These are phyloP conservation scores for Alternaria postmessia DNA, from an alignment of 2,329 filamentous ascomycete genomes.

Conservation along the genomic window DNA sequence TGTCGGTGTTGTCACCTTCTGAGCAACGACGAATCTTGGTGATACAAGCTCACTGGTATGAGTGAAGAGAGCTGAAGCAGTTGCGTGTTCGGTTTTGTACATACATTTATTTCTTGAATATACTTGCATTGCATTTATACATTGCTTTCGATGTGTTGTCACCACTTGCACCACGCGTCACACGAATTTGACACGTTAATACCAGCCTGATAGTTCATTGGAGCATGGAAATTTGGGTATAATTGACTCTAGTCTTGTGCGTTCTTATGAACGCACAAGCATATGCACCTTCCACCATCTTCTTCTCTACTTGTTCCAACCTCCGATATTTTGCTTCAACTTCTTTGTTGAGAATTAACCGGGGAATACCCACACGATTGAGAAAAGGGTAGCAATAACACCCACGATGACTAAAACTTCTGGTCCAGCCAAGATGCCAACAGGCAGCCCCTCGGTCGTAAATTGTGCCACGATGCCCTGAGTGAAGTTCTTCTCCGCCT, in stretches of 20 bases:
- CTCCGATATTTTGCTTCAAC: background rate
- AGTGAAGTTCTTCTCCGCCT: conserved; percentile 57
- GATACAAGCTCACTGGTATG: background rate
- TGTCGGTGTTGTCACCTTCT: conserved; percentile 44
- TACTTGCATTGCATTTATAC: background rate
- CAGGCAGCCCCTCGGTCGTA: conserved; percentile 38
- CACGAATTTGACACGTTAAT: background rate
- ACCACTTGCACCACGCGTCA: conserved; percentile 14
- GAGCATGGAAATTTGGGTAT: conserved; percentile 3
- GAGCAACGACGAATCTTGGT: conserved; percentile 1
- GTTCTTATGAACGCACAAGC: background rate
- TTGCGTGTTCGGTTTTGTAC: conserved; percentile 23
- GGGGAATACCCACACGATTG: conserved; percentile 36
- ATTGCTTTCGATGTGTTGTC: conserved; percentile 16
- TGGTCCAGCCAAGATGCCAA: conserved; percentile 41
- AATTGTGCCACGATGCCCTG: conserved; percentile 51
- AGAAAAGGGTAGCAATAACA: conserved; percentile 26
- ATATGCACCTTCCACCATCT: background rate
- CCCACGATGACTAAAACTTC: conserved; percentile 27
- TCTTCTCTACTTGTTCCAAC: background rate
- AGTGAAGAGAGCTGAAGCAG: conserved; percentile 2
- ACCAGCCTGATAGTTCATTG: background rate
- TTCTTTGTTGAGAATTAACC: background rate
- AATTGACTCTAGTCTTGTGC: background rate
- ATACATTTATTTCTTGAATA: conserved; percentile 24